Percentiles rank a stretch among this genome's conserved stretches.
Evolutionary conservation across 2,329 filamentous ascomycete species (phyloP).

Genomic region (Cercospora zeina): DNA sequence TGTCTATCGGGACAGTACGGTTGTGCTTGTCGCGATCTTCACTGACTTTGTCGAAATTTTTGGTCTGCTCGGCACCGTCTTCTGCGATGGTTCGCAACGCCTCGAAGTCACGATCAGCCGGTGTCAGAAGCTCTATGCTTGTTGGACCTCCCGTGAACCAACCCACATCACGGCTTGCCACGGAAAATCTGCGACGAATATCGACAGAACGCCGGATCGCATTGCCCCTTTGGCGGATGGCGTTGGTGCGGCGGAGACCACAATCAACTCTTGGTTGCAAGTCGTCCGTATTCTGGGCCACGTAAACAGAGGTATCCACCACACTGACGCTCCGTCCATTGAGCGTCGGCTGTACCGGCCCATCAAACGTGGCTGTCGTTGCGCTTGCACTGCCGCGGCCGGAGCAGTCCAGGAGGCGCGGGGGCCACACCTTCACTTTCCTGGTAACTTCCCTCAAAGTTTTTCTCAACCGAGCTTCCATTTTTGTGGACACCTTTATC

Average conservation of each 20-base stretch:
- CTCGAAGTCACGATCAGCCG: neutral
- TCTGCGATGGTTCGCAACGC: neutral
- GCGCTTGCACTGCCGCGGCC: neutral
- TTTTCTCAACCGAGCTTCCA: conserved; percentile 10
- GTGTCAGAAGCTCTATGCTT: conserved; percentile 2
- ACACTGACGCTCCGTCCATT: conserved; percentile 6
- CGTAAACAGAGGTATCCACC: conserved; percentile 10
- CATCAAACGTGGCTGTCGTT: neutral
- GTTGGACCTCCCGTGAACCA: neutral
- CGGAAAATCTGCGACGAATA: conserved; percentile 2
- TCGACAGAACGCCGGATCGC: neutral
- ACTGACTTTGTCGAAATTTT: neutral
- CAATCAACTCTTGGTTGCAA: neutral
- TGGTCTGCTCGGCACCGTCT: neutral
- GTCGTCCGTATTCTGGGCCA: neutral
- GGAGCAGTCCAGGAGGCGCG: neutral
- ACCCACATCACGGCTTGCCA: neutral
- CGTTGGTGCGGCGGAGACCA: conserved; percentile 4
- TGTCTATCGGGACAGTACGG: no score
- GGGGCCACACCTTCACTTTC: neutral
- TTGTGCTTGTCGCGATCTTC: neutral
- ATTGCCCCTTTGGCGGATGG: conserved; percentile 1
- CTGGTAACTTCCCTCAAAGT: conserved; percentile 4
- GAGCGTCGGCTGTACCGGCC: neutral
- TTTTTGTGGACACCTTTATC: neutral